Evolutionary conservation across 2,329 filamentous ascomycete genomes (phyloP).

Genomic region (Septoria petroselini): DNA sequence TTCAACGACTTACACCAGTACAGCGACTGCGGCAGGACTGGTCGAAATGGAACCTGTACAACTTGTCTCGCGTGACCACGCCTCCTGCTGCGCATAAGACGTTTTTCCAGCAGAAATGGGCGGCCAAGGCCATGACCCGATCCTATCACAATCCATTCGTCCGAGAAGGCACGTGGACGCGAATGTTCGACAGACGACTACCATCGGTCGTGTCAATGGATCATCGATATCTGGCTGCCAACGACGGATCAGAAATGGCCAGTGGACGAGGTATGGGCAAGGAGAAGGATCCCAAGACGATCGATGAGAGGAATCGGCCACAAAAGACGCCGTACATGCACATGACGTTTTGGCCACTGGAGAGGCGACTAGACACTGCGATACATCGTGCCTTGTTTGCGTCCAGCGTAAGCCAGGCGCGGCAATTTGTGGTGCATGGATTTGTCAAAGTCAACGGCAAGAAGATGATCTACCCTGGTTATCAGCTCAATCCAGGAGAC

Average conservation of each 20-base stretch:
- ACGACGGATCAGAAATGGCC: constrained; percentile 80
- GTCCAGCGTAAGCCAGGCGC: constrained; percentile 85
- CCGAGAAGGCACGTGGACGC: constrained; percentile 87
- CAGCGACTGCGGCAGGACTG: constrained; percentile 94
- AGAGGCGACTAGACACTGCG: constrained; percentile 88
- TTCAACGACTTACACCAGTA: constrained; percentile 16
- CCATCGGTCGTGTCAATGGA: constrained; percentile 84
- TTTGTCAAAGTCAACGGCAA: constrained; percentile 94
- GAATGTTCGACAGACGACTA: constrained; percentile 81
- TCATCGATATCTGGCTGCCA: constrained; percentile 69
- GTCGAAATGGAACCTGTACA: constrained; percentile 89
- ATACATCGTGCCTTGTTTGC: constrained; percentile 92
- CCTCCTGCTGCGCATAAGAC: constrained; percentile 55
- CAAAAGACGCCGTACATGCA: constrained; percentile 82
- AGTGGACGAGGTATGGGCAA: constrained; percentile 77
- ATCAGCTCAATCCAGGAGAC: constrained; percentile 92
- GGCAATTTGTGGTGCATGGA: constrained; percentile 91
- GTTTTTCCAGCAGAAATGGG: constrained; percentile 99
- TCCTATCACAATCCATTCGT: constrained; percentile 95
- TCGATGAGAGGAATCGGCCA: constrained; percentile 22
- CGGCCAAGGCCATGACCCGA: constrained; percentile 76
- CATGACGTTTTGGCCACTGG: constrained; percentile 90
- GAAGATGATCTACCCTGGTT: constrained; percentile 91
- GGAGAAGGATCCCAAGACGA: constrained; percentile 34
- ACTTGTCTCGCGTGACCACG: constrained; percentile 59